phyloP scores from a whole-genome alignment of 2,329 filamentous ascomycete species.

The Emericellopsis atlantica region DNA sequence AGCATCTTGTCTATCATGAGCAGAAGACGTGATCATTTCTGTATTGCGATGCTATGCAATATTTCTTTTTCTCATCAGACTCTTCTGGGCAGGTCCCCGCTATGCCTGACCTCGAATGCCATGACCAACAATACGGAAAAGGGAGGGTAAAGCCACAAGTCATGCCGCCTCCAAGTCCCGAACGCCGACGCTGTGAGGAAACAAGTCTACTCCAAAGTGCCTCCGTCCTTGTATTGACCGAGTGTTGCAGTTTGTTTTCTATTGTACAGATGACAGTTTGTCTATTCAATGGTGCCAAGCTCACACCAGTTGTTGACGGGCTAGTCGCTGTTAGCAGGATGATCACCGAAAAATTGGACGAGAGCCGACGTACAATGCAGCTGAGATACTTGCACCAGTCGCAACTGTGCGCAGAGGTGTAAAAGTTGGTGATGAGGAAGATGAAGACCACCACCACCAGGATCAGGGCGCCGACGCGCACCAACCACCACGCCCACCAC shows the following conservation, averaged over 20 bases:
- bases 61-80: too few species aligned
- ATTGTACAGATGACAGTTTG: too few species aligned
- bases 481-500: constrained; percentile 97
- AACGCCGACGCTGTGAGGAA: constrained; percentile 5
- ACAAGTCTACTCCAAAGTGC: not conserved
- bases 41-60: too few species aligned
- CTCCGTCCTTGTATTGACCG: not conserved
- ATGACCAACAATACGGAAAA: too few species aligned
- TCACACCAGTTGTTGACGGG: constrained; percentile 59
- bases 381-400: constrained; percentile 92
- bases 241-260: too few species aligned
- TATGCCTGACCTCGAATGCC: too few species aligned
- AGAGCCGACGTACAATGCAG: constrained; percentile 60
- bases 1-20: too few species aligned
- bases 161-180: too few species aligned
- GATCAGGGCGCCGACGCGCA: constrained; percentile 66
- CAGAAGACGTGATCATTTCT: too few species aligned
- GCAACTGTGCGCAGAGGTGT: constrained; percentile 63
- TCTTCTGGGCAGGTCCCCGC: too few species aligned
- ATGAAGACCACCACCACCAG: constrained; percentile 79
- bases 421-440: constrained; percentile 82
- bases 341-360: not conserved
- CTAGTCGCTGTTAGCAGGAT: constrained; percentile 21
- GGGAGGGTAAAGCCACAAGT: too few species aligned
- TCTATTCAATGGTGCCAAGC: constrained; percentile 18